These are phyloP conservation scores for Debaryomyces tyrocola DNA, from an alignment of 805 yeast genomes.

Conservation along the genomic window DNA sequence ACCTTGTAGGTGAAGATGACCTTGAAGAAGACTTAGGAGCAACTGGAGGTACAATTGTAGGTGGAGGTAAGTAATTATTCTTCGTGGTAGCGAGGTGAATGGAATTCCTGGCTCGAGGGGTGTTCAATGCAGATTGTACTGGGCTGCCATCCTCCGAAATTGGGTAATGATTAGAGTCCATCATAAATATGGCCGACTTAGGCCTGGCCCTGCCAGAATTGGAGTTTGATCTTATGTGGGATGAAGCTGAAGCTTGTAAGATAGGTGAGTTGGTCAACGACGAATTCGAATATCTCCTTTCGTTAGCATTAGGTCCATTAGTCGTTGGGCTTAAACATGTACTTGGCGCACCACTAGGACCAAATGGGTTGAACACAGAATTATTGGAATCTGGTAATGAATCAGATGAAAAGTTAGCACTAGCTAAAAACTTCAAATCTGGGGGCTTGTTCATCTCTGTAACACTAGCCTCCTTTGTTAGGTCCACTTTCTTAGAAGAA, in stretches of 20 bases:
- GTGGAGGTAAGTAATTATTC: conserved; percentile 7
- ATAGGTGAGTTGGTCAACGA: conserved; percentile 23
- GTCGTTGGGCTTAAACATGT: not conserved
- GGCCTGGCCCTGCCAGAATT: conserved; percentile 29
- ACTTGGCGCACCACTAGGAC: not conserved
- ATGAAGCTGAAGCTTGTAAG: conserved; percentile 12
- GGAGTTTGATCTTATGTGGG: conserved; percentile 8
- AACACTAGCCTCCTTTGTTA: no score
- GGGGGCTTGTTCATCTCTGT: conserved; percentile 4
- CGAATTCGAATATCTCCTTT: conserved; percentile 19
- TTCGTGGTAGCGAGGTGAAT: conserved; percentile 13
- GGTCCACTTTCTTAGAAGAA: no score
- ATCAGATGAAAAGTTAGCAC: conserved; percentile 42
- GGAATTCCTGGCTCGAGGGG: conserved; percentile 22
- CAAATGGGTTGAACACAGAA: not conserved
- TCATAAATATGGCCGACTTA: conserved; percentile 32
- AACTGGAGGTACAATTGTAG: conserved; percentile 18
- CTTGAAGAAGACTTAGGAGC: conserved; percentile 15
- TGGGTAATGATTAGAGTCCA: conserved; percentile 25
- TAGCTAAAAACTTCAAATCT: conserved; percentile 30
- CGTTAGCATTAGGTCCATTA: not conserved
- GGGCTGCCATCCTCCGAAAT: conserved; percentile 29
- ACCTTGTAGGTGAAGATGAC: conserved; percentile 28
- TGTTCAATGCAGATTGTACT: conserved; percentile 12
- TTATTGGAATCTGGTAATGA: conserved; percentile 19